Evolutionary conservation across 495 filamentous ascomycete genomes (phyloP), one percentile per base, ranked within the genome.

Genomic region (Lasiosphaeris hirsuta): DNA sequence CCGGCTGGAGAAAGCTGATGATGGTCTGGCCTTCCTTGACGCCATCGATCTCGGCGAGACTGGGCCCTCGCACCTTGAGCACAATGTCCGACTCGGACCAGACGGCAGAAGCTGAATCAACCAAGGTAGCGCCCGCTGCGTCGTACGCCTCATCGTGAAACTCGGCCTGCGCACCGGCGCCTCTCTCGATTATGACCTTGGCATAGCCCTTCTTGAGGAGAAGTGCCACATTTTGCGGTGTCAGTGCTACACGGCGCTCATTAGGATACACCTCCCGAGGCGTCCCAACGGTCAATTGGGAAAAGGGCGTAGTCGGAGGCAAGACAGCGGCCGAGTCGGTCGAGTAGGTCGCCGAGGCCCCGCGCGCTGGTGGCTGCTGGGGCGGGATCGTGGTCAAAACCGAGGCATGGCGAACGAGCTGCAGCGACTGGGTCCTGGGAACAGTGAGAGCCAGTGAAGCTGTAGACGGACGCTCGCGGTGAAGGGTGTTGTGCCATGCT

Each of bases 181-280:
- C 88, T 15, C 81, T 82, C 64, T 93, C 87, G 11, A 93, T 79
- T 5, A 93, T 67, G 10, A 93, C 83, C 41, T 83, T 83, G 37
- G 76, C 75, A 66, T 89, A 90, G 37, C 89, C 89, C 66, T 92
- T 93, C 73, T 92, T 91, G 57, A 87, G 78, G 3, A 93, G 71
- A 19, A 91, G 71, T 1, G 82, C 78, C 15, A 89, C 88, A 77
- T 92, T 93, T 58, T 87, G 85, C 7, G 89, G 89, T 1, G 87
- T 90, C 34, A 93, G 77, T 13, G 89, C 88, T 15, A 93, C 89
- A 23, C 89, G 88, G 18, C 85, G 84, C 72, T 93, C 89, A 54
- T 86, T 81, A 10, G 81, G 78, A 63, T 78, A 87, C 11, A 76
- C 86, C 67, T 93, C 89, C 41, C 80, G 82, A 1, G 87, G 87